Percentiles rank a stretch among this genome's conserved stretches.
Evolutionary conservation across 495 filamentous ascomycete genomes (phyloP).

Genomic region (Baudoinia panamericana): DNA sequence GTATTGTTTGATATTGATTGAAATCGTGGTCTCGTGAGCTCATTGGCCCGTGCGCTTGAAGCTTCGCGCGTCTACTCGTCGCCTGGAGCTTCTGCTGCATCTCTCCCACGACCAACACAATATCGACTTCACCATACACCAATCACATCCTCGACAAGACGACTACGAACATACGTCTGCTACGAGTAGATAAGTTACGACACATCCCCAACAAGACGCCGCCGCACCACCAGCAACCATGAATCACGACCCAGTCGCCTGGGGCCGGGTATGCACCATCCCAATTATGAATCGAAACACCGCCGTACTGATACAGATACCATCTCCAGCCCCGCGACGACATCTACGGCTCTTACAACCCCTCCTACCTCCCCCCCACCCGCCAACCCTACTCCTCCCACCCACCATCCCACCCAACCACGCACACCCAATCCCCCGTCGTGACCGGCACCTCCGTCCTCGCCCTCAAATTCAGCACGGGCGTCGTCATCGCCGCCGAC

Average conservation of each 20-base stretch:
- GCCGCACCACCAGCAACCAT: conserved; percentile 34
- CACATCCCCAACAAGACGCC: background rate
- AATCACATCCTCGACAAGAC: too few species aligned
- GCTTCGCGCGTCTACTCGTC: too few species aligned
- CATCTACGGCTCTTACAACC: conserved; percentile 84
- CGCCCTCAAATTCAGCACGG: conserved; percentile 86
- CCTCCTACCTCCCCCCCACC: conserved; percentile 49
- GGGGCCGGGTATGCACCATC: conserved; percentile 68
- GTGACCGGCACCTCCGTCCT: conserved; percentile 95
- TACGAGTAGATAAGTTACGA: too few species aligned
- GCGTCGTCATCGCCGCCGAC: conserved; percentile 91
- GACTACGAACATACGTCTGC: too few species aligned
- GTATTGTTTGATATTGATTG: too few species aligned
- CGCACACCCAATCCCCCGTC: conserved; percentile 78
- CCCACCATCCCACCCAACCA: conserved; percentile 42
- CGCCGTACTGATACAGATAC: conserved; percentile 7
- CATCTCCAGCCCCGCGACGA: conserved; percentile 71
- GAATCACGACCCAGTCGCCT: conserved; percentile 92
- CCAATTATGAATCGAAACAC: conserved; percentile 11
- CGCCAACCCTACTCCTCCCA: conserved; percentile 33
- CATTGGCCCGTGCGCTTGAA: too few species aligned
- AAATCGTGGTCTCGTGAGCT: too few species aligned
- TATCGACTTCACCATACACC: too few species aligned
- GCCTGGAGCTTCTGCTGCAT: too few species aligned
- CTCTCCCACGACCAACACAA: too few species aligned